These are phyloP conservation scores for Narthecium ossifragum DNA, from an alignment of 106 monocot genomes.

Conservation along the genomic window DNA sequence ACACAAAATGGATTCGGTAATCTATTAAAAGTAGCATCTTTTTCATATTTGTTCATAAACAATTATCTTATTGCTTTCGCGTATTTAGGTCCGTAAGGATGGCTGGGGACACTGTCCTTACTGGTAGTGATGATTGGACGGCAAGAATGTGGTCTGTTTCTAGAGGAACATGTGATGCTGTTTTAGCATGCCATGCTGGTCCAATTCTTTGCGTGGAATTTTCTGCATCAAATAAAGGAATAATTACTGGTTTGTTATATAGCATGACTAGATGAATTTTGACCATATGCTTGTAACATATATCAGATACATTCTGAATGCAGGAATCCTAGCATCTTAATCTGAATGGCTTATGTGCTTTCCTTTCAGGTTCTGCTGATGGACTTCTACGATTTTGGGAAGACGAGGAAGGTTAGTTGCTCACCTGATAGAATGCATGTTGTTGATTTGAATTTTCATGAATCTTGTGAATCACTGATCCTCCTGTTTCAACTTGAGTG, in stretches of 20 bases:
- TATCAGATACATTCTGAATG: no score
- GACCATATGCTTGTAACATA: no score
- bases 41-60: no score
- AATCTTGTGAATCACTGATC: no score
- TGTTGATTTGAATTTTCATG: no score
- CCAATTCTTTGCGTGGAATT: constrained; percentile 90
- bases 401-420: constrained; percentile 70
- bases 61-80: no score
- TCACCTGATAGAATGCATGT: no score
- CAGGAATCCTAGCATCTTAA: no score
- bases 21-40: neutral
- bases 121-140: constrained; percentile 99
- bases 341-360: constrained; percentile 7
- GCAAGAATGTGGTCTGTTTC: constrained; percentile 95
- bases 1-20: constrained; percentile 96
- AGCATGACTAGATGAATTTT: no score
- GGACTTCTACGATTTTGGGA: constrained; percentile 92
- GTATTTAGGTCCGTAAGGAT: constrained; percentile 82
- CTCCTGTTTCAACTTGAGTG: no score
- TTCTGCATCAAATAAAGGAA: constrained; percentile 86
- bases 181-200: constrained; percentile 97
- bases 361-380: constrained; percentile 84
- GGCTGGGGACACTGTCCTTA: constrained; percentile 81
- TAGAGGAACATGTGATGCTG: constrained; percentile 93
- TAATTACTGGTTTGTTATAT: constrained; percentile 72